Evolutionary conservation across 768 basidiomycete species (phyloP), one percentile per base, ranked within the genome.

Genomic region (Mycena pura): DNA sequence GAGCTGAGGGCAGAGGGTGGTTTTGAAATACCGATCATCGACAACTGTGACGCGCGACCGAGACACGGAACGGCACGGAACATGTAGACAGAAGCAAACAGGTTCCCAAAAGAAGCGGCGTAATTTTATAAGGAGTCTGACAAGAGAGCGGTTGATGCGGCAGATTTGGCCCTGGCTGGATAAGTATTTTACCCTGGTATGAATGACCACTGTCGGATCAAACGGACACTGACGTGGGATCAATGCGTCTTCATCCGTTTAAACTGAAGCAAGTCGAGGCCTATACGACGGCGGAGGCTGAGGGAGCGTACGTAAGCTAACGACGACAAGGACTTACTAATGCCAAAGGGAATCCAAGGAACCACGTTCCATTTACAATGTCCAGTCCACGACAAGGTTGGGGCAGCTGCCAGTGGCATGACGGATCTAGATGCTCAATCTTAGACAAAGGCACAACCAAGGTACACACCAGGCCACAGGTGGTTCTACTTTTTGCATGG

Each of bases 401-500:
- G 31, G 46, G 46, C 46, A 48, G 46, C 46, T 48, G n/a, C n/a
- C n/a, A n/a, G n/a, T n/a, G 46, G 31, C 46, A 48, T 48, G 46
- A 48, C 31, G 31, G 31, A 48, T 48, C 29, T 48, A 48, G 46
- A 34, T 48, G 46, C 31, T 48, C 46, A 48, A 48, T 48, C 31
- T 48, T 49, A 49, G 48, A 49, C 48, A 49, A 49, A 49, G 48
- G 48, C 48, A 38, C 48, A 49, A 49, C 36, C 48, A 36, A 49
- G 48, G 48, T 49, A 49, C 48, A 49, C 48, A 49, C 47, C 34
- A 49, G 34, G 47, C 48, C 48, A 36, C 48, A 49, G 48, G 48
- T 49, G 48, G 48, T 49, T 49, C 48, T 34, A 49, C 48, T 49
- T 49, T 47, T 49, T 49, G 48, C 48, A 34, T 49, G 48, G 32